phyloP scores from a whole-genome alignment of 495 filamentous ascomycete species.

The Jackrogersella multiformis region DNA sequence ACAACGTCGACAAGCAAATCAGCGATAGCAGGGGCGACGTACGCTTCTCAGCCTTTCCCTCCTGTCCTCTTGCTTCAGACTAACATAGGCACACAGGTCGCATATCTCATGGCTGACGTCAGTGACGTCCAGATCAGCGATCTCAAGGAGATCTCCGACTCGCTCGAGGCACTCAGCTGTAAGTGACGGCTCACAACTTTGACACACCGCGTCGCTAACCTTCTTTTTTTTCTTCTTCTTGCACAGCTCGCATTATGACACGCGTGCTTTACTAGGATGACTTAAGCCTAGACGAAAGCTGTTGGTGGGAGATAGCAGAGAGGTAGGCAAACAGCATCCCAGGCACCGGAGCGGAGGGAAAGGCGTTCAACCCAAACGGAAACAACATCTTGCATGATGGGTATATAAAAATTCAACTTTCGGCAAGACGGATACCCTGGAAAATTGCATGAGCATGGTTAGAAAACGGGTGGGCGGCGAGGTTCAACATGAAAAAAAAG shows the following conservation, averaged over 20 bases:
- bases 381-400: slow-evolving; percentile 32
- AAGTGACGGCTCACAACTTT: slow-evolving; percentile 50
- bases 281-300: not conserved
- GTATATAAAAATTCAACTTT: slow-evolving; percentile 41
- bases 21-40: slow-evolving; percentile 93
- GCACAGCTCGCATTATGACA: slow-evolving; percentile 81
- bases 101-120: slow-evolving; percentile 98
- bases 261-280: slow-evolving; percentile 81
- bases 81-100: slow-evolving; percentile 63
- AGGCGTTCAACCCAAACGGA: slow-evolving; percentile 26
- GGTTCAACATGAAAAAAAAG: slow-evolving; percentile 56
- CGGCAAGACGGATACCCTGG: slow-evolving; percentile 23
- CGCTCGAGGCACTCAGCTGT: slow-evolving; percentile 83
- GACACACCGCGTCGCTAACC: slow-evolving; percentile 17
- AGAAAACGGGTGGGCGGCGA: slow-evolving; percentile 48
- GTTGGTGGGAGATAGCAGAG: not conserved
- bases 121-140: slow-evolving; percentile 80
- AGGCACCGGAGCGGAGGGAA: slow-evolving; percentile 10
- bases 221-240: too few relatives aligned
- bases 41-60: slow-evolving; percentile 38
- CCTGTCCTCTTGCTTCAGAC: slow-evolving; percentile 6
- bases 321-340: not conserved
- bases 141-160: slow-evolving; percentile 85
- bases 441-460: slow-evolving; percentile 56
- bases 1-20: slow-evolving; percentile 99